Base-by-base conservation (phyloP, 306 rosid genomes). In the Ceratonia siliqua region DNA sequence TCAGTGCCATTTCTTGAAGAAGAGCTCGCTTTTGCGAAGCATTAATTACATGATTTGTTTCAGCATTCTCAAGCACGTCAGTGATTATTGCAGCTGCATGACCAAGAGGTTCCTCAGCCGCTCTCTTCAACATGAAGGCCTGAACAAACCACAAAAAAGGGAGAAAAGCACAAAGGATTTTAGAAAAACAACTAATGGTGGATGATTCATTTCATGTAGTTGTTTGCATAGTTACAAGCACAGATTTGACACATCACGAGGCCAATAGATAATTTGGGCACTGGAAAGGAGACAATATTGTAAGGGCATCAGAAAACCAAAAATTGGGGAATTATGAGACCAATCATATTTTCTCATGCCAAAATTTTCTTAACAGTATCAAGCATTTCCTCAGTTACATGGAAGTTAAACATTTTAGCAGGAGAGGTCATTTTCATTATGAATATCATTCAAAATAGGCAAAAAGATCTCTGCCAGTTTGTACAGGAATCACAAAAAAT, bases 61-160 rank as follows among this genome's bases (percentile, higher is more conserved):
- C 97, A 9, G 99, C 99, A 78, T 84, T 87, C 87, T 95, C 99
- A 50, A 95, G 92, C 75, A 95, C 98, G 58, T 92, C 99, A 1
- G 99, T 85, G 77, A 95, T 87, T 50, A 92, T 95, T 73, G 99
- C 90, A 57, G 97, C 97, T 27, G 99, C 99, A 82, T 92, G 99
- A 66, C 99, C 99, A 33, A 95, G 97, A 56, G 99, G 99, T 79
- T 95, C 98, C 89, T 95, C 99, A 9, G 89, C 87, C 36, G 90
- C 84, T 80, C 96, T 86, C 83, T 78, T 95, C 89, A 95, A 85
- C 99, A 92, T 92, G 88, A 95, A 95, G 65, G 98, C 99, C 99
- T 95, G 82, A 73, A 77, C 72, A 77, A 77, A 72, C 63, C 64
- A 77, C 67, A 8, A 54, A 68, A 55, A 57, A 48, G 11, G 28